Percentiles rank a stretch among this genome's conserved stretches.
These are phyloP conservation scores for Zygosaccharomyces pseudobailii DNA, from an alignment of 1,139 yeast genomes.

Conservation along the genomic window DNA sequence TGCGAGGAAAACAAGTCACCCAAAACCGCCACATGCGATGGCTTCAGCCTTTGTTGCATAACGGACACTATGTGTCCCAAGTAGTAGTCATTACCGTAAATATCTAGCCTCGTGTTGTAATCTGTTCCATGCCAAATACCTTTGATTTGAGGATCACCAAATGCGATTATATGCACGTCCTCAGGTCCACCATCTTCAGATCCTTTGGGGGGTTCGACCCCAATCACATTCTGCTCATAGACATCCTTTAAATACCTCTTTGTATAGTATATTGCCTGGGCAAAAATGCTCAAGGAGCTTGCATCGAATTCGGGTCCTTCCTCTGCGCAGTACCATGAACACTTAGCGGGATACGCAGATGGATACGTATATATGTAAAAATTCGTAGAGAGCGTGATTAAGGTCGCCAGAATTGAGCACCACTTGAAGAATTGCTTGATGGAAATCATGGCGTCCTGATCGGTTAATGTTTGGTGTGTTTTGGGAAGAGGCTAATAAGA, in stretches of 20 bases:
- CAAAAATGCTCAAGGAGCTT: constrained; percentile 7
- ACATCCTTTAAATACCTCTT: constrained; percentile 28
- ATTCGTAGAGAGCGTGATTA: constrained; percentile 46
- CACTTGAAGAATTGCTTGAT: constrained; percentile 11
- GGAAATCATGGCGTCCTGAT: background rate
- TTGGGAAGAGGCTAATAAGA: background rate
- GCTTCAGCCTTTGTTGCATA: constrained; percentile 59
- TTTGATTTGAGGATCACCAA: constrained; percentile 96
- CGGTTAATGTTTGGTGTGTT: background rate
- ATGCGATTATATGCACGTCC: constrained; percentile 65
- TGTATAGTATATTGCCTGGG: constrained; percentile 12
- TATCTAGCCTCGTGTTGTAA: constrained; percentile 73
- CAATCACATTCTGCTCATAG: constrained; percentile 12
- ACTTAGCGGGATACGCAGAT: constrained; percentile 46
- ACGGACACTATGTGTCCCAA: constrained; percentile 73
- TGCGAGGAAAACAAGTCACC: constrained; percentile 95
- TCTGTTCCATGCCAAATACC: constrained; percentile 74
- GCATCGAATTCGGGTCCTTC: constrained; percentile 18
- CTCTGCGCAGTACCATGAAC: constrained; percentile 49
- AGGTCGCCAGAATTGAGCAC: constrained; percentile 31
- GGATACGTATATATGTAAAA: constrained; percentile 71
- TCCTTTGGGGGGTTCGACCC: constrained; percentile 6
- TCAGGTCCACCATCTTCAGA: constrained; percentile 19
- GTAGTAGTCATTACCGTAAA: constrained; percentile 82
- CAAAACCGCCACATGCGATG: constrained; percentile 81